A percentile compares a stretch with the other conserved stretches of the same genome.
phyloP scores from a whole-genome alignment of 306 rosid species.

The Pyrus bretschneideri region DNA sequence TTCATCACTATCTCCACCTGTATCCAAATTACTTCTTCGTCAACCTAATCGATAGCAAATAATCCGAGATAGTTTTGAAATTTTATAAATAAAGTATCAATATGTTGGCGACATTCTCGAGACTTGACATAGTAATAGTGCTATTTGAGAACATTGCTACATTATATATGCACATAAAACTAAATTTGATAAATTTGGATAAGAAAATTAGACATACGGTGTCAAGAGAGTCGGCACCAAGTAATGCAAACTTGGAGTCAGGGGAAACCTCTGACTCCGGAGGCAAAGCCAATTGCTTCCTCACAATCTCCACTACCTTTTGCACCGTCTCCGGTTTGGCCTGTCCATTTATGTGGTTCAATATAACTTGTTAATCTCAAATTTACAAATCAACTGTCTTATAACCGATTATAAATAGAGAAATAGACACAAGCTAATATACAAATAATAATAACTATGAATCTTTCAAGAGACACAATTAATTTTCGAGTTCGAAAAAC shows the following conservation, averaged over 20 bases:
- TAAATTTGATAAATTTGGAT: background rate
- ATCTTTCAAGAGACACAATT: background rate
- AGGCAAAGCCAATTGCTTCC: constrained; percentile 41
- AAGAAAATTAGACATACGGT: constrained; percentile 3
- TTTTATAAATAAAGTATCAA: too few relatives aligned
- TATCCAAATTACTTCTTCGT: background rate
- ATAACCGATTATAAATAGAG: too few relatives aligned
- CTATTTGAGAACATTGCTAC: too few relatives aligned
- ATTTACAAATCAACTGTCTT: background rate
- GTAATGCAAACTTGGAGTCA: constrained; percentile 31
- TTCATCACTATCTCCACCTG: constrained; percentile 43
- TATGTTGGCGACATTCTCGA: too few relatives aligned
- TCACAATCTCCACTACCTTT: constrained; percentile 38
- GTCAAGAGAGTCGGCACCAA: constrained; percentile 47
- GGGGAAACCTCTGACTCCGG: constrained; percentile 30
- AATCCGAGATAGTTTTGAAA: too few relatives aligned
- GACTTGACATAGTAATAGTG: too few relatives aligned
- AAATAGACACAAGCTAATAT: too few relatives aligned
- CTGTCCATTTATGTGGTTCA: background rate
- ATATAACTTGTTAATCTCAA: background rate
- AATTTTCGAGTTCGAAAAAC: background rate
- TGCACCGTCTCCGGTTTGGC: constrained; percentile 37
- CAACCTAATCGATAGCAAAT: background rate
- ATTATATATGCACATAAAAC: too few relatives aligned
- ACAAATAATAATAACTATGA: background rate